These are phyloP conservation scores for Picea abies DNA, from an alignment of 83 land plant species.

Conservation along the genomic window DNA sequence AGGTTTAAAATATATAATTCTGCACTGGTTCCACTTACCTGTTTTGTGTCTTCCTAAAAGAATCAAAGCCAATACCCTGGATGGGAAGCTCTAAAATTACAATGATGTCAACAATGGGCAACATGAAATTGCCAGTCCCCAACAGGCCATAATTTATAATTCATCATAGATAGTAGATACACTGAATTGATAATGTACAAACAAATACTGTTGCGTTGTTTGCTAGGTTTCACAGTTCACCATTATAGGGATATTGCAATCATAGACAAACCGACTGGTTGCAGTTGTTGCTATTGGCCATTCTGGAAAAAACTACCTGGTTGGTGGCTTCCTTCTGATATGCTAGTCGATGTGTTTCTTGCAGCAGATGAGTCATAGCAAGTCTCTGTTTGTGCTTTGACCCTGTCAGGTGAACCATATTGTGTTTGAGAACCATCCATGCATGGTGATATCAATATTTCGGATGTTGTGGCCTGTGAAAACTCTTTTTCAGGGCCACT, in stretches of 20 bases:
- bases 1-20: neutral
- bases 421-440: conserved; percentile 4
- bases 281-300: neutral
- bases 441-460: neutral
- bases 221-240: neutral
- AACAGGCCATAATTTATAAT: neutral
- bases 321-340: neutral
- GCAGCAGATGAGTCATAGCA: neutral
- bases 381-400: neutral
- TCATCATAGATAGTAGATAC: neutral
- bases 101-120: neutral
- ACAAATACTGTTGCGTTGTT: neutral
- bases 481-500: neutral
- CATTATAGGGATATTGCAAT: neutral
- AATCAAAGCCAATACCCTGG: neutral
- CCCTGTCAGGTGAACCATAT: neutral
- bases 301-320: conserved; percentile 2
- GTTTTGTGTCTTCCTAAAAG: neutral
- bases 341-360: neutral
- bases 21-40: neutral
- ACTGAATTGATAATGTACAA: neutral
- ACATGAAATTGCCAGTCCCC: neutral
- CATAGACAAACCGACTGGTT: neutral
- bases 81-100: neutral
- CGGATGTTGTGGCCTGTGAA: neutral